Base-by-base conservation (phyloP, 75 land plant species). In the Cunninghamia lanceolata region DNA sequence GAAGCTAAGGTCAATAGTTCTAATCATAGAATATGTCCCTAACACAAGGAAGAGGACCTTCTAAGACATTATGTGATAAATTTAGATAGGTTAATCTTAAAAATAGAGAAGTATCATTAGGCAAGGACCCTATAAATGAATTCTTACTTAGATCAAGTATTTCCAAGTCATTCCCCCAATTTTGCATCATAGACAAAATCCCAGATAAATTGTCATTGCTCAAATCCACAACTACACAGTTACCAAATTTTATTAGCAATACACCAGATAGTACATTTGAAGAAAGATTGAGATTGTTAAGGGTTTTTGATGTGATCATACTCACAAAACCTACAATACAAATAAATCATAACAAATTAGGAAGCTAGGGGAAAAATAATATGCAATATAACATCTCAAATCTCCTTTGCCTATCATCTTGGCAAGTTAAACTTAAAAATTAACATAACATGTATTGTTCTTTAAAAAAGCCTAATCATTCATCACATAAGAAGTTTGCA, bases 81-180 rank as follows among this genome's bases (percentile, higher is more conserved):
- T n/a, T n/a, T n/a, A n/a, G n/a, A n/a, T n/a, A n/a, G n/a, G n/a
- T n/a, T n/a, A n/a, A n/a, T n/a, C n/a, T n/a, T n/a, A n/a, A n/a
- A n/a, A n/a, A n/a, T n/a, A n/a, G n/a, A n/a, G n/a, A n/a, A n/a
- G n/a, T n/a, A n/a, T n/a, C n/a, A n/a, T n/a, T n/a, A n/a, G n/a
- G n/a, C n/a, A n/a, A n/a, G n/a, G n/a, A n/a, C n/a, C n/a, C n/a
- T n/a, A 86, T 88, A 77, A 97, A 88, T 70, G 52, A 77, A 84
- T 97, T 97, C 83, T 91, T 85, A 81, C 96, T 95, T 38, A 97
- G 84, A 56, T 93, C 87, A 80, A 97, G 88, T 16, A 82, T 84
- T 86, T 93, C 94, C 15, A 95, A 87, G 82, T 90, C 87, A 80
- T 93, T 87, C 36, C 95, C 93, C 99, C 99, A 97, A 81, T 82